phyloP scores from a whole-genome alignment of 768 basidiomycete species.

The Hypsizygus marmoreus region DNA sequence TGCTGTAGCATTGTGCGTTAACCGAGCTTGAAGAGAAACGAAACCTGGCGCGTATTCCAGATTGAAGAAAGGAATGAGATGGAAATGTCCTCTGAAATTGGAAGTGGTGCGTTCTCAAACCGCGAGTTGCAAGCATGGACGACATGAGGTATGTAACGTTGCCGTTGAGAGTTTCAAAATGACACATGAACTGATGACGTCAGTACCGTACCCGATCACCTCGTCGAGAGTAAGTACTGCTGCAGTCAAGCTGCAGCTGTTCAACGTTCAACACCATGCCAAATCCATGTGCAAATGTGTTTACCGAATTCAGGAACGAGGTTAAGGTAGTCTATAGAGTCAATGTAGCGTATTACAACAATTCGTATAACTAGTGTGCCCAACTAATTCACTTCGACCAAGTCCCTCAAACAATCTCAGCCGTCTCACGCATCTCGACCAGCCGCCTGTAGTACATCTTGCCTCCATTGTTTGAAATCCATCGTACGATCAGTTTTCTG shows the following conservation, averaged over 20 bases:
- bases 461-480: slow-evolving; percentile 8
- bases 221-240: too few species aligned
- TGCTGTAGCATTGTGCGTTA: not conserved
- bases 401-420: not conserved
- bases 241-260: too few species aligned
- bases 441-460: slow-evolving; percentile 10
- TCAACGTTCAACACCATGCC: too few species aligned
- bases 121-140: slow-evolving; percentile 5
- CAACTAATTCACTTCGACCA: too few species aligned
- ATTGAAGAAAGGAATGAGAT: slow-evolving; percentile 7
- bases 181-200: not conserved
- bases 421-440: not conserved
- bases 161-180: too few species aligned
- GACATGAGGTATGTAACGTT: slow-evolving; percentile 5
- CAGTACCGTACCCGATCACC: too few species aligned
- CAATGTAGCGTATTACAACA: too few species aligned
- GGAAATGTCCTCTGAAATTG: slow-evolving; percentile 3
- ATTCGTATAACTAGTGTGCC: too few species aligned
- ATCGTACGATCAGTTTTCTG: not conserved
- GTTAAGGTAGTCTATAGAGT: too few species aligned
- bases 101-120: slow-evolving; percentile 1
- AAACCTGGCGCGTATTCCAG: slow-evolving; percentile 11
- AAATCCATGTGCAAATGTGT: too few species aligned
- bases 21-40: not conserved
- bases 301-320: too few species aligned